A percentile compares a stretch with the other conserved stretches of the same genome.
Evolutionary conservation across 1,139 yeast species (phyloP).

Genomic region (Saccharomyces pastorianus): DNA sequence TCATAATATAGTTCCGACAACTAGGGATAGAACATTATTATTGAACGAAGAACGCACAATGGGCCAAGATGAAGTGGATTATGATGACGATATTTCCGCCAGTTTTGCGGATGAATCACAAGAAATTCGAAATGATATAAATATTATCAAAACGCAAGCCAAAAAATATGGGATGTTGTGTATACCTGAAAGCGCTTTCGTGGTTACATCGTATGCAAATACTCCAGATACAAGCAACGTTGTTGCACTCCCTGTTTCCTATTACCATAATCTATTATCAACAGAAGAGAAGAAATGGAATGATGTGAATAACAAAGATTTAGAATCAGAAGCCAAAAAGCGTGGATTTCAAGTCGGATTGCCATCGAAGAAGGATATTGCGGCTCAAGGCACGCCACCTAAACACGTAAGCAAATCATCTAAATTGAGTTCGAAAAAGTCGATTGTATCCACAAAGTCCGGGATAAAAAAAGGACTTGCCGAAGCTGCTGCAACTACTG

Average conservation of each 20-base stretch:
- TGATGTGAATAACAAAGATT: conserved; percentile 40
- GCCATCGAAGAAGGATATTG: not conserved
- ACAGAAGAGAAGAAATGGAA: conserved; percentile 40
- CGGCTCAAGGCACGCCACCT: not conserved
- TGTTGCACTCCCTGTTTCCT: conserved; percentile 55
- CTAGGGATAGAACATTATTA: conserved; percentile 6
- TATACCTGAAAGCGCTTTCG: conserved; percentile 47
- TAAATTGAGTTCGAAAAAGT: not conserved
- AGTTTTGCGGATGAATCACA: conserved; percentile 1
- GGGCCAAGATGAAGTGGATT: not conserved
- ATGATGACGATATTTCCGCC: not conserved
- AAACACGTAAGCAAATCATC: not conserved
- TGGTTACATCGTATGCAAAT: conserved; percentile 45
- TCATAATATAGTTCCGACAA: conserved; percentile 12
- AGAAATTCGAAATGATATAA: conserved; percentile 1
- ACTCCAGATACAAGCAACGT: conserved; percentile 50
- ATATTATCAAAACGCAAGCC: conserved; percentile 30
- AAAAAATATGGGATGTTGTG: conserved; percentile 42
- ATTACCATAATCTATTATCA: conserved; percentile 43
- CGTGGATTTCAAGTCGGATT: conserved; percentile 37
- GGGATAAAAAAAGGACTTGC: conserved; percentile 24
- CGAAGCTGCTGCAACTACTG: conserved; percentile 26
- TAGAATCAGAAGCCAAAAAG: conserved; percentile 40
- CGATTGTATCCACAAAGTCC: conserved; percentile 9
- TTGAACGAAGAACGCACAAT: not conserved